phyloP scores from a whole-genome alignment of 352 stramenopile species.

The Globisporangium recalcitrans region DNA sequence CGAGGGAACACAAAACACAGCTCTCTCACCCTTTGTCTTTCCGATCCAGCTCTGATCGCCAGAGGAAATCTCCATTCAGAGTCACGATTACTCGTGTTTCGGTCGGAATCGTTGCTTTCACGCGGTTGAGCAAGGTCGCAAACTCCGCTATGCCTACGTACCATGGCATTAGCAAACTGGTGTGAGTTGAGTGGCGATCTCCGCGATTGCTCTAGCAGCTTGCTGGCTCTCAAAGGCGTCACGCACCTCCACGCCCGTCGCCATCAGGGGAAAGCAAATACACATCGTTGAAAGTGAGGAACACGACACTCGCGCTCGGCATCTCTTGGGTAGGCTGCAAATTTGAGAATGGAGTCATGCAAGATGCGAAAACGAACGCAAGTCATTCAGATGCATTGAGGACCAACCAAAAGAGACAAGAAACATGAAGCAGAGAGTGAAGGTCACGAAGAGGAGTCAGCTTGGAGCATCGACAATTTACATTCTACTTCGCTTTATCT shows the following conservation, averaged over 20 bases:
- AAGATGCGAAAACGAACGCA: too few species aligned
- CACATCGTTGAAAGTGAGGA: neutral
- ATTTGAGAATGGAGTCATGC: neutral
- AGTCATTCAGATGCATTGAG: too few species aligned
- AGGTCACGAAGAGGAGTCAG: too few species aligned
- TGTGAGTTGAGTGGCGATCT: neutral
- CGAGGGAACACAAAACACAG: too few species aligned
- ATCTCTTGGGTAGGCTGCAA: neutral
- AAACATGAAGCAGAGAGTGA: too few species aligned
- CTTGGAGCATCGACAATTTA: too few species aligned
- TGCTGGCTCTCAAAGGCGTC: neutral
- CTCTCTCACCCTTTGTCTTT: neutral
- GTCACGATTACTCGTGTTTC: neutral
- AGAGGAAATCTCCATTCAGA: neutral
- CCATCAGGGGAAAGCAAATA: neutral
- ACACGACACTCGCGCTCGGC: neutral
- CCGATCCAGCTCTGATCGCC: neutral
- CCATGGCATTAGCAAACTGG: neutral
- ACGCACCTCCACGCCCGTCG: neutral
- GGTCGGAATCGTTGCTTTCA: neutral
- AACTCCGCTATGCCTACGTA: neutral
- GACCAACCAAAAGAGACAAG: too few species aligned
- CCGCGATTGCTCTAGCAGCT: neutral
- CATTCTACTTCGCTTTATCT: too few species aligned
- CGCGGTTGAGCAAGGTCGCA: neutral